Evolutionary conservation across 2,329 filamentous ascomycete species (phyloP).

Genomic region (Berkeleyomyces rouxiae): DNA sequence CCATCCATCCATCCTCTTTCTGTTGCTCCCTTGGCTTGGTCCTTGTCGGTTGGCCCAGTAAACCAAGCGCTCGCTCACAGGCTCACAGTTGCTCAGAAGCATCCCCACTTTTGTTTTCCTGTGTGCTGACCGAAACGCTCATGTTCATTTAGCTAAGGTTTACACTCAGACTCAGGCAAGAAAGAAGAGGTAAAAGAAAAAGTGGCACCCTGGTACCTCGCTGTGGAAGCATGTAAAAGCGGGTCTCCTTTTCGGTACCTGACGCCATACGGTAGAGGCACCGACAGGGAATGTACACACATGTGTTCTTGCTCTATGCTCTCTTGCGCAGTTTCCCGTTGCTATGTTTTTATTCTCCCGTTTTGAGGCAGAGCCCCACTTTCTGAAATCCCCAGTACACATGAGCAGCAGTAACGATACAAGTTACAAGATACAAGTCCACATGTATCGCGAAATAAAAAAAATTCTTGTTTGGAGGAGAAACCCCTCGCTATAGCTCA

Average conservation of each 20-base stretch:
- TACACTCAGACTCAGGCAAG: not conserved
- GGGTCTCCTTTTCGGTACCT: slow-evolving; percentile 6
- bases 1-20: not conserved
- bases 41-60: slow-evolving; percentile 2
- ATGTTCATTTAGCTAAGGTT: not conserved
- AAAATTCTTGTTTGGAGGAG: not conserved
- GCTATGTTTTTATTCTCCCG: slow-evolving; percentile 1
- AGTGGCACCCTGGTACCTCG: not conserved
- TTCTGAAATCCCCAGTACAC: not conserved
- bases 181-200: not conserved
- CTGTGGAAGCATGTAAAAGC: not conserved
- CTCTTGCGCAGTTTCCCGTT: not conserved
- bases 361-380: not conserved
- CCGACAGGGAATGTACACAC: not conserved
- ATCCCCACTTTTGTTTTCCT: not conserved
- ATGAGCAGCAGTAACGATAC: not conserved
- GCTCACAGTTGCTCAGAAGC: not conserved
- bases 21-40: not conserved
- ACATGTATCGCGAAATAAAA: not conserved
- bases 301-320: not conserved
- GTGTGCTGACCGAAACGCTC: not conserved
- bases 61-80: not conserved
- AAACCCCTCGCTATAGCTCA: too few species aligned
- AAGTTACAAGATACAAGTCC: not conserved
- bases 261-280: slow-evolving; percentile 3